Conservation (phyloP, 176 grass and related monocot genomes). For the Musa beccarii region DNA sequence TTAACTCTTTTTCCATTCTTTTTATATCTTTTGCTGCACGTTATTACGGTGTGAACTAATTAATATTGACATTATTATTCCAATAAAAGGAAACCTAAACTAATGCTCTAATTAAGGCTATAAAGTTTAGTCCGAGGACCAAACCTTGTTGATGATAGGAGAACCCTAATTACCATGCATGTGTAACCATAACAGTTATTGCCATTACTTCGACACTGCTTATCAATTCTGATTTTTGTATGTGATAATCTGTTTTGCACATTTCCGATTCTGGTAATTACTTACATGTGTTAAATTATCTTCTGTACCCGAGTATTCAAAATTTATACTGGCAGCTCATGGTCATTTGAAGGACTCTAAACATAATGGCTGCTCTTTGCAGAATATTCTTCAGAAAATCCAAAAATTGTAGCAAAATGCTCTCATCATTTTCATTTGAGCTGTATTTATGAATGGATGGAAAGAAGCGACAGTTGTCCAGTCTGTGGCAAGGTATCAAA, state of each 20-base stretch:
- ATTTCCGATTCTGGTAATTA: background rate
- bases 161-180: background rate
- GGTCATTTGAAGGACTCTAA: background rate
- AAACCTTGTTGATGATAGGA: background rate
- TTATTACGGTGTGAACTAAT: background rate
- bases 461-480: slow-evolving; percentile 14
- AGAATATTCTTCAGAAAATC: slow-evolving; percentile 12
- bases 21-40: too few relatives aligned
- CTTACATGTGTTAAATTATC: background rate
- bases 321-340: background rate
- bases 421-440: slow-evolving; percentile 9
- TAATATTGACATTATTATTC: background rate
- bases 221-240: background rate
- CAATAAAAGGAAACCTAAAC: background rate
- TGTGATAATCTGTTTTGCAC: background rate
- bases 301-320: background rate
- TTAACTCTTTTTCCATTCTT: too few relatives aligned
- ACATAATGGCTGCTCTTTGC: background rate
- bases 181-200: background rate
- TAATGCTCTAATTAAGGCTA: background rate
- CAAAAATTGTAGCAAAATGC: slow-evolving; percentile 5
- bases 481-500: slow-evolving; percentile 1
- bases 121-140: background rate
- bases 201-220: background rate
- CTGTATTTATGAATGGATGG: slow-evolving; percentile 14